A percentile compares a stretch with the other conserved stretches of the same genome.
Conservation (phyloP, 2,329 filamentous ascomycete genomes). For the Penicillium sp. region DNA sequence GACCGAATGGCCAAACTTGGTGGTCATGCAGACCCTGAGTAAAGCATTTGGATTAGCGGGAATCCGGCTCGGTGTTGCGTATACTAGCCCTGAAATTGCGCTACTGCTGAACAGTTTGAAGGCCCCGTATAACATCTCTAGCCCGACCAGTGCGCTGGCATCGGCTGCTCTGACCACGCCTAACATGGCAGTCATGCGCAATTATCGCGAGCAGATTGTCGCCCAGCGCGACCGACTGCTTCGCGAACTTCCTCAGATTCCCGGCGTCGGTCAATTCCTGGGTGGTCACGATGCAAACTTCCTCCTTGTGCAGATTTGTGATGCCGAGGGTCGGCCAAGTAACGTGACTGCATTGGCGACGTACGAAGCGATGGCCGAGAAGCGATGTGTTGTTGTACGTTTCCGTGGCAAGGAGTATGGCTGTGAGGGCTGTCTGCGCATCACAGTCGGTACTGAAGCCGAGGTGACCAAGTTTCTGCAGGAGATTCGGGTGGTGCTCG, state of each 20-base stretch:
- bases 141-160: constrained; percentile 77
- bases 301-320: constrained; percentile 79
- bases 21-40: constrained; percentile 97
- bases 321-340: constrained; percentile 63
- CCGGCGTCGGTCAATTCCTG: constrained; percentile 71
- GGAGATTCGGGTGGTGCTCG: constrained; percentile 55
- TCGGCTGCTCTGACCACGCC: constrained; percentile 60
- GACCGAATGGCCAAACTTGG: constrained; percentile 84
- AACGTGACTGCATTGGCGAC: constrained; percentile 71
- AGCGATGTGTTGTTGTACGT: constrained; percentile 81
- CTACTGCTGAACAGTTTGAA: constrained; percentile 82
- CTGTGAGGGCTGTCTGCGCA: constrained; percentile 79
- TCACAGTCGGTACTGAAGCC: constrained; percentile 83
- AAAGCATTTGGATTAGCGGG: constrained; percentile 96
- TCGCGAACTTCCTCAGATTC: constrained; percentile 63
- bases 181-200: constrained; percentile 67
- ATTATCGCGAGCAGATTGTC: constrained; percentile 64
- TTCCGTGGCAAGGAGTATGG: constrained; percentile 91
- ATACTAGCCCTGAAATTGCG: constrained; percentile 69
- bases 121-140: constrained; percentile 92
- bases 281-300: constrained; percentile 85
- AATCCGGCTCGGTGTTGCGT: constrained; percentile 82
- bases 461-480: constrained; percentile 75
- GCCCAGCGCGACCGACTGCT: constrained; percentile 72
- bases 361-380: constrained; percentile 79